phyloP scores from a whole-genome alignment of 306 rosid genomes.

The Echinosophora koreensis region DNA sequence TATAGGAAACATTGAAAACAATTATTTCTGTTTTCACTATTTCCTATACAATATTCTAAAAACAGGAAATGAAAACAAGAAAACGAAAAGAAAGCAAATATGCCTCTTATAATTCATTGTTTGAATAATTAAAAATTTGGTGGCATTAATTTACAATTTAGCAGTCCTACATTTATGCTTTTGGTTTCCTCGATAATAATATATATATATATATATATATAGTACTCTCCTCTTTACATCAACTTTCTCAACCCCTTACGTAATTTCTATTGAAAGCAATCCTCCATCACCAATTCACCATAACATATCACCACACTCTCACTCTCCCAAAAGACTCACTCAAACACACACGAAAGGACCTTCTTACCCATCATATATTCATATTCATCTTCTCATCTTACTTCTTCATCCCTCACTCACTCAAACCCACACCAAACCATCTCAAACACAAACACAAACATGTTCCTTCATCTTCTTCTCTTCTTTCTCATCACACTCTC shows the following conservation, averaged over 20 bases:
- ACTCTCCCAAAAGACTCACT: background rate
- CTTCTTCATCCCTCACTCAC: background rate
- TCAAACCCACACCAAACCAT: background rate
- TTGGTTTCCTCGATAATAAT: conserved; percentile 39
- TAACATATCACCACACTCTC: background rate
- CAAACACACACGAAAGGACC: background rate
- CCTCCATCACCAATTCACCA: background rate
- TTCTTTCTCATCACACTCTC: conserved; percentile 40
- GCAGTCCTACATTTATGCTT: background rate
- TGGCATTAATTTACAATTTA: background rate
- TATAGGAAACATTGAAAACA: too few relatives aligned
- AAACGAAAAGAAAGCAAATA: too few relatives aligned
- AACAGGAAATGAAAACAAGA: too few relatives aligned
- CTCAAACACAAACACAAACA: conserved; percentile 26
- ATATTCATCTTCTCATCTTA: background rate
- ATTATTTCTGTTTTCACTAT: too few relatives aligned
- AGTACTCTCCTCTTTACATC: conserved; percentile 16
- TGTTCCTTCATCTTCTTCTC: conserved; percentile 47
- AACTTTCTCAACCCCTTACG: conserved; percentile 56
- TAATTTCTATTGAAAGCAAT: conserved; percentile 65
- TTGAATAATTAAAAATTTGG: too few relatives aligned
- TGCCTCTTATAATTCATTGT: too few relatives aligned
- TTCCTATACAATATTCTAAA: too few relatives aligned
- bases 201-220: background rate
- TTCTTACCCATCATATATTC: background rate